Base-by-base conservation (phyloP, 306 rosid species). In the Dryas alaskensis region DNA sequence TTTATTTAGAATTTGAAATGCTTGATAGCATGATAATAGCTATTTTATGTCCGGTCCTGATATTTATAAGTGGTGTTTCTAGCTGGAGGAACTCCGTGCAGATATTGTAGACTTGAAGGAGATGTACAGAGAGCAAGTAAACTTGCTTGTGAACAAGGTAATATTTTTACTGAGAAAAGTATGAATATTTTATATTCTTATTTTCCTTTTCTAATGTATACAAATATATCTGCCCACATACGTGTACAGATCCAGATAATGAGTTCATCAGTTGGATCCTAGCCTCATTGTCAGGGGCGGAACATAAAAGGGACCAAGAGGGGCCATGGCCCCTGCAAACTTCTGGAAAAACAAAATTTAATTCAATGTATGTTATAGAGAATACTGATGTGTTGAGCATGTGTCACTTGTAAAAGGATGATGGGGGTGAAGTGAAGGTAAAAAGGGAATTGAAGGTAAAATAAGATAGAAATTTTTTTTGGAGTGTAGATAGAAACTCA, bases 11-110 rank as follows among this genome's bases (percentile, higher is more conserved):
- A 25, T 50, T 31, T 68, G 46, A 68, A 11, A 68, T 68, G 10
- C 60, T 68, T 39, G 6, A 3, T n/a, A 54, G n/a, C 37, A 25
- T 13, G 1, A 40, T 52, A 39, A 55, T 71, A 14, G 64, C 14
- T 62, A n/a, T 42, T 40, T 49, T 80, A 48, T 74, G 73, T 60
- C 48, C 17, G 13, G 16, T 27, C 63, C 67, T 76, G 70, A 79
- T 72, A 31, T 78, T 79, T 45, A 76, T 76, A 72, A 60, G 57
- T 79, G 52, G 44, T 85, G 76, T 81, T 31, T 31, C 72, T 70
- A 95, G 99, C 84, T 95, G 90, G 99, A 95, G 86, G 99, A 95
- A 77, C 99, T 95, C 63, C 98, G 99, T 19, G 99, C 98, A 42
- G 99, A 95, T 86, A 92, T 95, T 79, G 77, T 95, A 22, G 99